Percentiles rank a stretch among this genome's conserved stretches.
phyloP scores from a whole-genome alignment of 2,329 filamentous ascomycete species.

The Phialophora tarda region DNA sequence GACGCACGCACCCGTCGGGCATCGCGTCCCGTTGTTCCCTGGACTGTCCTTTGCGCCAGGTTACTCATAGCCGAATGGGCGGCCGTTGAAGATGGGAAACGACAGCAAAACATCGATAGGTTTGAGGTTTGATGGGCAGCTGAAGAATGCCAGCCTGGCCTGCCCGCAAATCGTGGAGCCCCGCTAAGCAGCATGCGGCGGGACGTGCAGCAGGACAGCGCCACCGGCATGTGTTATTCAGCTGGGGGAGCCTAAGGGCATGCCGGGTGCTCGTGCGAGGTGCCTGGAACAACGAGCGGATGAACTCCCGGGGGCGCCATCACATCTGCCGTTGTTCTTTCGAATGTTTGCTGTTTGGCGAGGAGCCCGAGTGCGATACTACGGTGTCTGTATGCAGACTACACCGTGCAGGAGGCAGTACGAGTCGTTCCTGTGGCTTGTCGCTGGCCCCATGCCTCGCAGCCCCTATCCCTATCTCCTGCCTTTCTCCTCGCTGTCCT shows the following conservation, averaged over 20 bases:
- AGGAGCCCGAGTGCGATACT: background rate
- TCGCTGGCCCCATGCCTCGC: background rate
- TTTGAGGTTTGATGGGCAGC: constrained; percentile 25
- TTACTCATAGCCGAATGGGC: background rate
- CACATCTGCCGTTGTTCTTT: no score
- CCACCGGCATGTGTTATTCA: background rate
- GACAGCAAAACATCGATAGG: constrained; percentile 21
- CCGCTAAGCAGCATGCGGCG: background rate
- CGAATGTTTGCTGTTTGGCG: background rate
- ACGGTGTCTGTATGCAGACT: background rate
- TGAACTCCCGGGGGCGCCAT: background rate
- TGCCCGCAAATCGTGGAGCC: constrained; percentile 21
- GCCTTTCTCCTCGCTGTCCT: background rate
- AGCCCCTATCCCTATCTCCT: background rate
- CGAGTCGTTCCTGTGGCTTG: background rate
- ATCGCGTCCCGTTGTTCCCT: constrained; percentile 8
- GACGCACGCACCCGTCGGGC: constrained; percentile 21
- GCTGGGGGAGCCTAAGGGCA: background rate
- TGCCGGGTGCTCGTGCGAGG: background rate
- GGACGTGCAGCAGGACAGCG: background rate
- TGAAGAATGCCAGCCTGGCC: constrained; percentile 22
- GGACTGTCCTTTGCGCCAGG: constrained; percentile 16
- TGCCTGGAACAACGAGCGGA: background rate
- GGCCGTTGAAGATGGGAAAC: constrained; percentile 12
- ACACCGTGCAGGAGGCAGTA: no score